Conservation (phyloP, 805 yeast genomes). For the Blastobotrys mokoenaii region DNA sequence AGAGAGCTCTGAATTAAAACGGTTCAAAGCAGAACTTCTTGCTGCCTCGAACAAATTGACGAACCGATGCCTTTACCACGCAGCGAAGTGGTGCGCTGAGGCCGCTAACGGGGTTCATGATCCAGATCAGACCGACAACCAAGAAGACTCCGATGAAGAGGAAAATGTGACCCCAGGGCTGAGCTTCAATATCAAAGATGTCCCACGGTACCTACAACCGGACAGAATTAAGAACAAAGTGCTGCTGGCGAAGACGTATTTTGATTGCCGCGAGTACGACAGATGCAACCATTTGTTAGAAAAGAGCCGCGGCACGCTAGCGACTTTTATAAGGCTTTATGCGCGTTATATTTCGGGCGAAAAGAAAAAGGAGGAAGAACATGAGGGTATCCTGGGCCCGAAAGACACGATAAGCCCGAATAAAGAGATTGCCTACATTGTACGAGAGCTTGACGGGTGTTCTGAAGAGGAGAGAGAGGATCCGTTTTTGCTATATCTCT, state of each 20-base stretch:
- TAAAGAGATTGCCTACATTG: constrained; percentile 27
- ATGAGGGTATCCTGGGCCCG: constrained; percentile 51
- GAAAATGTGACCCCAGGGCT: not conserved
- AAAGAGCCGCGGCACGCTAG: constrained; percentile 33
- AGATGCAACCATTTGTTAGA: constrained; percentile 57
- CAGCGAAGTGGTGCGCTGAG: constrained; percentile 67
- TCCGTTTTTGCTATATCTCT: constrained; percentile 63
- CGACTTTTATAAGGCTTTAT: constrained; percentile 54
- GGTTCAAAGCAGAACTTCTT: constrained; percentile 7
- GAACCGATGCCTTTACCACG: constrained; percentile 52
- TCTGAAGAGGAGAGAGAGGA: constrained; percentile 21
- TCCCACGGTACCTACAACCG: not conserved
- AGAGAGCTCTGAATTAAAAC: not conserved
- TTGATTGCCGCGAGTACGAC: constrained; percentile 78
- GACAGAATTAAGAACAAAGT: constrained; percentile 38
- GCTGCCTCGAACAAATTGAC: constrained; percentile 38
- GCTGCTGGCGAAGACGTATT: constrained; percentile 60
- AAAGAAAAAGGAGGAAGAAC: constrained; percentile 58
- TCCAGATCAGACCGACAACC: constrained; percentile 13
- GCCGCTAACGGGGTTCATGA: constrained; percentile 55
- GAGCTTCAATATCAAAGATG: not conserved
- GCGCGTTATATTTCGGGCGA: constrained; percentile 71
- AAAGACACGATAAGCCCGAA: constrained; percentile 25
- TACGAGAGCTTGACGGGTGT: constrained; percentile 34
- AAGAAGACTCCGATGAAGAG: not conserved